phyloP scores from a whole-genome alignment of 176 grass and related monocot species.

The Musa beccarii region DNA sequence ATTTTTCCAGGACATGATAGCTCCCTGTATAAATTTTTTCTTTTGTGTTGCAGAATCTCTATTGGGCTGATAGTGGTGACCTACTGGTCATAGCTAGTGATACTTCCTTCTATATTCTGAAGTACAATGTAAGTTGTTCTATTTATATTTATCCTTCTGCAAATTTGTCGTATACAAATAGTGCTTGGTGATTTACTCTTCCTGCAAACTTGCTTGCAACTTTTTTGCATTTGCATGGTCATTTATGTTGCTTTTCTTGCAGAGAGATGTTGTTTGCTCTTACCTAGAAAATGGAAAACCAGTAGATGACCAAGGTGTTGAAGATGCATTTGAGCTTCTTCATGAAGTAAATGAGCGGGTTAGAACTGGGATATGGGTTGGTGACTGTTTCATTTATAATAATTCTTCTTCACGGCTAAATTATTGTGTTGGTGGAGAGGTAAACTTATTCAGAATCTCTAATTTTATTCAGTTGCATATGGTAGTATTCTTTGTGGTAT shows the following conservation, averaged over 20 bases:
- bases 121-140: conserved; percentile 70
- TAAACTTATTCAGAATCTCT: neutral
- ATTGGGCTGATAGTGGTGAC: conserved; percentile 98
- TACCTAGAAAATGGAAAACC: conserved; percentile 42
- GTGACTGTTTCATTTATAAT: conserved; percentile 73
- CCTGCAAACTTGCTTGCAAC: neutral
- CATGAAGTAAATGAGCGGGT: conserved; percentile 50
- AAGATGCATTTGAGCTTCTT: conserved; percentile 68
- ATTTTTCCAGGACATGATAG: neutral
- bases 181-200: neutral
- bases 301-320: conserved; percentile 49
- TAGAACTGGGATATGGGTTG: conserved; percentile 40
- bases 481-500: neutral
- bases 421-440: conserved; percentile 66
- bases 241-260: neutral
- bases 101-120: conserved; percentile 94
- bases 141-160: conserved; percentile 19
- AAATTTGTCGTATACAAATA: neutral
- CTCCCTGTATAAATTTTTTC: conserved; percentile 11
- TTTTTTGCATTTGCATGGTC: neutral
- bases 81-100: conserved; percentile 90
- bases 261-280: conserved; percentile 64
- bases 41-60: conserved; percentile 62
- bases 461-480: neutral
- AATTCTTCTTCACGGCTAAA: conserved; percentile 57